Evolutionary conservation across 805 yeast species (phyloP), one percentile per base, ranked within the genome.

Genomic region (Saturnispora halmiae): DNA sequence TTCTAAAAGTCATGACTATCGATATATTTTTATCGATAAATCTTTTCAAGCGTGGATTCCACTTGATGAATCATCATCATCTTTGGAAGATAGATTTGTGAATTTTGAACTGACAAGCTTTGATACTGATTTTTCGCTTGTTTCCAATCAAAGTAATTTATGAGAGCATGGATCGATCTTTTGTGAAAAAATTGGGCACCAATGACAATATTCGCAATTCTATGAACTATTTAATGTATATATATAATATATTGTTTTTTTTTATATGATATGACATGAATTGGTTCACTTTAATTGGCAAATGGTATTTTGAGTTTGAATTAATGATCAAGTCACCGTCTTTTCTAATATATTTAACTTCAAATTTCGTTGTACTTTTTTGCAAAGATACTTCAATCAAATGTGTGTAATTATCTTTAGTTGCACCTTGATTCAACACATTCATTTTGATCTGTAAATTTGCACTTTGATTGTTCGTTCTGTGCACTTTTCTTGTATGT

Each of bases 311-410:
- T 8, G 67, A 38, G 19, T 39, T 54, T 7, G 19, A 13, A 25
- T 34, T 4, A 43, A 43, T 32, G 1, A 58, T 33, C 9, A 72
- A 30, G 1, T 59, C 52, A 40, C 64, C 61, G 2, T 54, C 47
- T 0, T 40, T 31, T 2, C 46, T n/a, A 34, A 60, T 53, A 26
- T 62, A 56, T 3, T 47, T 33, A 8, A 71, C 40, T 3, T 53
- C 44, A 40, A 66, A 63, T 42, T 67, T 68, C 6, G 56, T 41
- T 2, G 61, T 60, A 2, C 61, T 49, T 1, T 11, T 29, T 8
- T 19, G 13, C 1, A 72, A 64, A 2, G 34, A 22, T 2, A 55
- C 43, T 21, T 46, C 44, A 6, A 56, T 18, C 19, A 54, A 41
- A 14, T 47, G 35, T 22, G 36, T 48, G 39, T 49, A 53, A 3